Conservation (phyloP, 2,329 filamentous ascomycete genomes). For the Colletotrichum sp. region DNA sequence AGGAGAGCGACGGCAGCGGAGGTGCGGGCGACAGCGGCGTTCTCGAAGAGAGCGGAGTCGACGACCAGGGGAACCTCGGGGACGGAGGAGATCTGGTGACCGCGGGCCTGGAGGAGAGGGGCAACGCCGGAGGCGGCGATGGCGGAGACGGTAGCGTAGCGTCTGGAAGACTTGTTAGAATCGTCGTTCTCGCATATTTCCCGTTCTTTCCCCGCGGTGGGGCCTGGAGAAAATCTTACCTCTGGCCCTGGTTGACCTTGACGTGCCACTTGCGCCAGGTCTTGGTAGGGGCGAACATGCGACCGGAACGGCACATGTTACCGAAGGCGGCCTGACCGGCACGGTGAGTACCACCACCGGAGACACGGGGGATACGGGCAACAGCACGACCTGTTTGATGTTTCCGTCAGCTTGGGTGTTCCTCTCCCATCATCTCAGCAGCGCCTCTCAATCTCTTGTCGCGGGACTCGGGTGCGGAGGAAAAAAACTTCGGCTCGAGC, state of each 20-base stretch:
- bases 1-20: constrained; percentile 85
- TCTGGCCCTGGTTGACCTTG: constrained; percentile 99
- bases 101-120: constrained; percentile 94
- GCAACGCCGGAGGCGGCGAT: constrained; percentile 95
- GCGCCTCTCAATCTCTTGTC: neutral
- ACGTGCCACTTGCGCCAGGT: constrained; percentile 99
- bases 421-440: neutral
- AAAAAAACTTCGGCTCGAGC: neutral
- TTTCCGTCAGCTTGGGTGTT: constrained; percentile 13
- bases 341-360: constrained; percentile 99
- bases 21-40: constrained; percentile 84
- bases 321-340: constrained; percentile 99
- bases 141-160: constrained; percentile 97
- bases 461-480: neutral
- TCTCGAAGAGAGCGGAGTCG: constrained; percentile 87
- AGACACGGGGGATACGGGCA: constrained; percentile 99
- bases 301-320: constrained; percentile 99
- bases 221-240: constrained; percentile 60
- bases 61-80: constrained; percentile 97
- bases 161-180: constrained; percentile 55
- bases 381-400: constrained; percentile 83
- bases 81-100: constrained; percentile 90
- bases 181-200: neutral
- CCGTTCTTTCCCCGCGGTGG: neutral
- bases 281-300: constrained; percentile 99